phyloP scores from a whole-genome alignment of 2,329 filamentous ascomycete species.

The Fonsecaea multimorphosa region DNA sequence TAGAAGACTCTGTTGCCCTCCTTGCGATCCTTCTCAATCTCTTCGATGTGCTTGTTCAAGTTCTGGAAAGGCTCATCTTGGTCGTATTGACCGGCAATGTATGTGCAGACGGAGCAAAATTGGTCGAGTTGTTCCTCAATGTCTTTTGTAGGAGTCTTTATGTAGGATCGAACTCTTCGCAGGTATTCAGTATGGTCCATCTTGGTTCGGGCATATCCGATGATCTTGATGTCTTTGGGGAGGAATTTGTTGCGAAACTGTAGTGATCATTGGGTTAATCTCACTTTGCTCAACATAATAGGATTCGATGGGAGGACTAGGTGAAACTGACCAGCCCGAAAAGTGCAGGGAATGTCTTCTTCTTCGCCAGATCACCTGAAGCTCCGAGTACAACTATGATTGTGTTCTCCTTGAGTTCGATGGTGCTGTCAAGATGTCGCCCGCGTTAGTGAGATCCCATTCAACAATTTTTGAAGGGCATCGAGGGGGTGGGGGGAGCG shows the following conservation, averaged over 20 bases:
- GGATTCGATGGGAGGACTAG: background rate
- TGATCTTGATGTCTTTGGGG: constrained; percentile 90
- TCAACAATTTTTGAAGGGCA: constrained; percentile 17
- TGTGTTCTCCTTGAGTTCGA: constrained; percentile 99
- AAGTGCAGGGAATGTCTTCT: constrained; percentile 99
- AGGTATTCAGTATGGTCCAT: constrained; percentile 98
- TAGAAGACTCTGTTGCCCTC: constrained; percentile 96
- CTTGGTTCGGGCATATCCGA: constrained; percentile 98
- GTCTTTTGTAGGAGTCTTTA: constrained; percentile 98
- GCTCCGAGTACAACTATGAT: constrained; percentile 95
- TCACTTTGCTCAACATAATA: constrained; percentile 13
- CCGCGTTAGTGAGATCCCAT: constrained; percentile 8
- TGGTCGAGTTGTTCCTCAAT: constrained; percentile 93
- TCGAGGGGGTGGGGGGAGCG: constrained; percentile 21
- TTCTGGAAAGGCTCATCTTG: constrained; percentile 90
- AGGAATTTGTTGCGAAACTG: constrained; percentile 99
- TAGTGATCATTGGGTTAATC: constrained; percentile 20
- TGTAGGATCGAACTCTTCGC: constrained; percentile 93
- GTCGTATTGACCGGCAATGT: constrained; percentile 97
- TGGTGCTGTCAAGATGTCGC: constrained; percentile 63
- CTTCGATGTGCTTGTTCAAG: constrained; percentile 82
- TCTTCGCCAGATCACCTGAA: constrained; percentile 97
- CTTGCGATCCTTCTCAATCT: constrained; percentile 79
- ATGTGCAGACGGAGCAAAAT: constrained; percentile 86
- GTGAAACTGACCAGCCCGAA: constrained; percentile 85